Conservation (phyloP, 148 eudicot species). For the Camellia japonica region DNA sequence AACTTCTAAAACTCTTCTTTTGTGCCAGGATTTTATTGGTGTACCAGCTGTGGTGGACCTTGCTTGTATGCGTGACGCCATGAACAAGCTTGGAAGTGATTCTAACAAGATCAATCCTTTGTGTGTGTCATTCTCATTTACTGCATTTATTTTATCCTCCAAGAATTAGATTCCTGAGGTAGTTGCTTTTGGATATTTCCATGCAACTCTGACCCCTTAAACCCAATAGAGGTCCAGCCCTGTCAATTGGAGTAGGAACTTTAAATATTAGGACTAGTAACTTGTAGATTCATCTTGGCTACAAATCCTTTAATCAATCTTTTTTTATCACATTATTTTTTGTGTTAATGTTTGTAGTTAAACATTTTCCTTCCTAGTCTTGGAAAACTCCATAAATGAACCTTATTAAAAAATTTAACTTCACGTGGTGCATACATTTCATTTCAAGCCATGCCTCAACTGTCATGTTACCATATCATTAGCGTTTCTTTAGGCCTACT, state of each 20-base stretch:
- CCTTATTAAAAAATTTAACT: neutral
- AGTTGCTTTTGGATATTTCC: neutral
- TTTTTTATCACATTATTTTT: neutral
- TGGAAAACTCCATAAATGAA: too few species aligned
- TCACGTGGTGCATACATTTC: neutral
- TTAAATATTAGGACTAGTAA: neutral
- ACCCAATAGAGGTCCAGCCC: neutral
- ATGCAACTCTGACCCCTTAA: neutral
- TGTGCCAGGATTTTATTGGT: conserved; percentile 57
- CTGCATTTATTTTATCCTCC: neutral
- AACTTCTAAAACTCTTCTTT: conserved; percentile 8
- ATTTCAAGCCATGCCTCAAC: neutral
- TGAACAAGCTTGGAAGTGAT: conserved; percentile 62
- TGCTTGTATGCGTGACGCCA: conserved; percentile 68
- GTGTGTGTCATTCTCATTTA: conserved; percentile 23
- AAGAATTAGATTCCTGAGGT: neutral
- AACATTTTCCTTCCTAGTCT: too few species aligned
- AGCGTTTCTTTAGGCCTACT: neutral
- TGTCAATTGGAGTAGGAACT: neutral
- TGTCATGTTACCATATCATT: too few species aligned
- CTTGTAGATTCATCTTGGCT: neutral
- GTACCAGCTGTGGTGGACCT: conserved; percentile 66
- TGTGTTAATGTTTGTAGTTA: too few species aligned
- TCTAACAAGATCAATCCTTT: conserved; percentile 64
- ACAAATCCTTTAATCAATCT: neutral